phyloP scores from a whole-genome alignment of 2,329 filamentous ascomycete genomes.

The Elsinoe perseae region DNA sequence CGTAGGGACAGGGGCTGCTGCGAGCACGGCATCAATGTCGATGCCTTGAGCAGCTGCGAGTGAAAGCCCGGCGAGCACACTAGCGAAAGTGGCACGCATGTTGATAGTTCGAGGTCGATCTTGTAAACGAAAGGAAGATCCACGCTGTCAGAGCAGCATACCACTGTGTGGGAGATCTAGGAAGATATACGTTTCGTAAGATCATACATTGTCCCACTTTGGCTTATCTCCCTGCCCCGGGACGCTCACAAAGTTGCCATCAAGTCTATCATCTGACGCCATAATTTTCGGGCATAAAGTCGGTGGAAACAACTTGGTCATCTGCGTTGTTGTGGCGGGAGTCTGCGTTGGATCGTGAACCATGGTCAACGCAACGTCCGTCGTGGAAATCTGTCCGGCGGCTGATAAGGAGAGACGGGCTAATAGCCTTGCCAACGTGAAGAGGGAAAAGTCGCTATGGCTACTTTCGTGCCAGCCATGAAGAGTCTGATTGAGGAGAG shows the following conservation, averaged over 20 bases:
- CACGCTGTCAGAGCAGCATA: background rate
- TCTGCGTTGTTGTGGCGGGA: background rate
- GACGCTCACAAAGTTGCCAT: background rate
- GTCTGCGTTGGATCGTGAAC: background rate
- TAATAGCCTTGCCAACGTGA: background rate
- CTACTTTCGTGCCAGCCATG: too few species aligned
- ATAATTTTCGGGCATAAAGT: background rate
- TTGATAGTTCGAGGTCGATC: background rate
- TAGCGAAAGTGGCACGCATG: constrained; percentile 5
- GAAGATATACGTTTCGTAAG: background rate
- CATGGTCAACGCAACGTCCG: background rate
- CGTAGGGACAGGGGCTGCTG: background rate
- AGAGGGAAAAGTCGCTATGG: background rate
- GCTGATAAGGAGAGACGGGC: background rate
- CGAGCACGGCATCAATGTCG: constrained; percentile 2
- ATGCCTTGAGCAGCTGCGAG: constrained; percentile 3
- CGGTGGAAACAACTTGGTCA: background rate
- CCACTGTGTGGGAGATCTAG: background rate
- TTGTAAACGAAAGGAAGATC: background rate
- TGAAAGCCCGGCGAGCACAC: background rate
- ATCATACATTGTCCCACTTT: background rate
- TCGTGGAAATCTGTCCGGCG: background rate
- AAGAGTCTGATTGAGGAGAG: too few species aligned
- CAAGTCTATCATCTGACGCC: background rate
- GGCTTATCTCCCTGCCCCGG: background rate